These are phyloP conservation scores for Lachnellula hyalina DNA, from an alignment of 2,329 filamentous ascomycete species.

Conservation along the genomic window DNA sequence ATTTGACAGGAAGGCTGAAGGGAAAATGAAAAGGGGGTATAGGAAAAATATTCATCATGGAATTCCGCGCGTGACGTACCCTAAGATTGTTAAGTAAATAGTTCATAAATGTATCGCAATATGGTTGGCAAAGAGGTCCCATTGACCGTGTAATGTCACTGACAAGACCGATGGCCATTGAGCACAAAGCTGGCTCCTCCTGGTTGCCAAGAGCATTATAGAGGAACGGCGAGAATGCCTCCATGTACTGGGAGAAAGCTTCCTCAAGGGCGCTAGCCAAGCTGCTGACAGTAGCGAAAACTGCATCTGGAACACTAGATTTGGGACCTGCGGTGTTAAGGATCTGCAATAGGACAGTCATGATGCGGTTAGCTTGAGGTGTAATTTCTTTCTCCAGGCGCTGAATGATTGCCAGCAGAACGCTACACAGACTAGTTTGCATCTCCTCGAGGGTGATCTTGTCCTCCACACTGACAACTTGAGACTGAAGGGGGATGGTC, in stretches of 20 bases:
- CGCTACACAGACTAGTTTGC: conserved; percentile 90
- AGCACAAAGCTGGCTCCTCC: conserved; percentile 88
- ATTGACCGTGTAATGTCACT: conserved; percentile 93
- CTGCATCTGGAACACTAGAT: conserved; percentile 88
- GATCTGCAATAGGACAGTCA: conserved; percentile 80
- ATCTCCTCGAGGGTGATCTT: conserved; percentile 95
- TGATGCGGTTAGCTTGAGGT: conserved; percentile 88
- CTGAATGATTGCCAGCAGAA: conserved; percentile 85
- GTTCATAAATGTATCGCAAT: conserved; percentile 98
- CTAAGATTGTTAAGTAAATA: conserved; percentile 87
- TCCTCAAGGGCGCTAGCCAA: conserved; percentile 87
- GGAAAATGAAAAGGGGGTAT: conserved; percentile 13
- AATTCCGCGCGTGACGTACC: conserved; percentile 43
- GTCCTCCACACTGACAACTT: conserved; percentile 96
- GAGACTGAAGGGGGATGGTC: conserved; percentile 80
- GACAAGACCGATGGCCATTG: conserved; percentile 95
- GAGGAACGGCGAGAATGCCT: conserved; percentile 84
- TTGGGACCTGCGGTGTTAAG: conserved; percentile 73
- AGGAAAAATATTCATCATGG: neutral
- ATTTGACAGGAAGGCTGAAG: neutral
- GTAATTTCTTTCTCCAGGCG: conserved; percentile 87
- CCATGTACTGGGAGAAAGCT: conserved; percentile 97
- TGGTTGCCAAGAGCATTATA: conserved; percentile 94
- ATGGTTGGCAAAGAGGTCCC: conserved; percentile 85
- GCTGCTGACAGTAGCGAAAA: conserved; percentile 89